Evolutionary conservation across 1,284 basidiomycete species (phyloP).

Genomic region (Ganoderma meredithae): DNA sequence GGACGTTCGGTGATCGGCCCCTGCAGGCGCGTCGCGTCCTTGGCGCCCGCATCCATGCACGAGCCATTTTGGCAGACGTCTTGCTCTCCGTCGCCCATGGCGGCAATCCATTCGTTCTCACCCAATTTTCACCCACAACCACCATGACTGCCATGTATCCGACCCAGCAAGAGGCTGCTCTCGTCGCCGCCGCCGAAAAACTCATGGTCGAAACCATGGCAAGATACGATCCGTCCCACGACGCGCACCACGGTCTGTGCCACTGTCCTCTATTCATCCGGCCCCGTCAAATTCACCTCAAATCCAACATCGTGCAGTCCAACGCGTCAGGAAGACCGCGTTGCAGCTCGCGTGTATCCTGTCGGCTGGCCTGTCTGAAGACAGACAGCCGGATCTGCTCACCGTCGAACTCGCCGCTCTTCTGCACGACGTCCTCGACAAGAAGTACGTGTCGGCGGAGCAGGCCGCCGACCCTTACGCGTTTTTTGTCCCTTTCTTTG

Average conservation of each 20-base stretch:
- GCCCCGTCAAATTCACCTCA: background rate
- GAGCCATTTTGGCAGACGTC: background rate
- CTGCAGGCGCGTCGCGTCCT: slow-evolving; percentile 9
- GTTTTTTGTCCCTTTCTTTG: slow-evolving; percentile 76
- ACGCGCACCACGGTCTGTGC: slow-evolving; percentile 81
- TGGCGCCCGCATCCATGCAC: slow-evolving; percentile 12
- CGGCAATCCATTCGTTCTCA: slow-evolving; percentile 9
- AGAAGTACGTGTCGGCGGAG: slow-evolving; percentile 77
- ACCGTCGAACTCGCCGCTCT: slow-evolving; percentile 86
- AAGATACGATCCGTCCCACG: slow-evolving; percentile 90
- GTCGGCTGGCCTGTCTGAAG: slow-evolving; percentile 34
- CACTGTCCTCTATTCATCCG: slow-evolving; percentile 12
- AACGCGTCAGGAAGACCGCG: slow-evolving; percentile 83
- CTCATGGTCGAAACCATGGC: slow-evolving; percentile 83
- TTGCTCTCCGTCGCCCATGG: slow-evolving; percentile 1
- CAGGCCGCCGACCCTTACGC: slow-evolving; percentile 66
- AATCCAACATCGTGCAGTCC: slow-evolving; percentile 55
- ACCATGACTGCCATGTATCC: slow-evolving; percentile 43
- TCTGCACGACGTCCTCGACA: slow-evolving; percentile 89
- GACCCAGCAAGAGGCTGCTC: slow-evolving; percentile 46
- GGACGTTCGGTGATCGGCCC: slow-evolving; percentile 8
- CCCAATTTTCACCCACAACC: background rate
- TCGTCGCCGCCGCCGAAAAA: slow-evolving; percentile 68
- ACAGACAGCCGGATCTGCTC: slow-evolving; percentile 65
- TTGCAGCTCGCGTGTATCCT: slow-evolving; percentile 67